Percentiles rank a stretch among this genome's conserved stretches.
Conservation (phyloP, 352 stramenopile species). For the Pythium aphanidermatum region DNA sequence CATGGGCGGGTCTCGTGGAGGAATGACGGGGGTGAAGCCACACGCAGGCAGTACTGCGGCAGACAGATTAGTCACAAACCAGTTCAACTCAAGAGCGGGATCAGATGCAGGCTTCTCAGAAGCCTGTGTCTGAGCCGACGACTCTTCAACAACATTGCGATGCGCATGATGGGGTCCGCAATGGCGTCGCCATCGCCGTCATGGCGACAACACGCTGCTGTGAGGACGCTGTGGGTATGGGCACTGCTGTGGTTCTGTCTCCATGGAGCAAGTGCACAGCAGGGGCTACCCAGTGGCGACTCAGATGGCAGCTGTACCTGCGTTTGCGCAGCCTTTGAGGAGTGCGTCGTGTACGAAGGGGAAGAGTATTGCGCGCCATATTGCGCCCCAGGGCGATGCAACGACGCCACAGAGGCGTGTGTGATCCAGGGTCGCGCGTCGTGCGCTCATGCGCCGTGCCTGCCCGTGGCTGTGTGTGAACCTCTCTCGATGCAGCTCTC, state of each 20-base stretch:
- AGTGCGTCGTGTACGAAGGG: slow-evolving; percentile 38
- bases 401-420: slow-evolving; percentile 27
- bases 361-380: slow-evolving; percentile 36
- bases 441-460: slow-evolving; percentile 32
- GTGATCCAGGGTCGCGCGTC: slow-evolving; percentile 31
- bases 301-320: slow-evolving; percentile 6
- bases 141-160: no score
- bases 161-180: no score
- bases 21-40: no score
- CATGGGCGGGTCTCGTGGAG: no score
- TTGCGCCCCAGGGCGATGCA: slow-evolving; percentile 36
- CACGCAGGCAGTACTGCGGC: background rate
- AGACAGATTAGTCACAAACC: slow-evolving; percentile 1
- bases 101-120: no score
- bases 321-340: slow-evolving; percentile 31
- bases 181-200: no score
- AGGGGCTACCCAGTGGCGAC: background rate
- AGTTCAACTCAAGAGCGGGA: no score
- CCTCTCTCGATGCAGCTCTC: background rate
- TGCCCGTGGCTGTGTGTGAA: slow-evolving; percentile 42
- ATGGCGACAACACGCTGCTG: no score
- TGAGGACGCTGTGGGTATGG: no score
- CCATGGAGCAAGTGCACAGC: no score
- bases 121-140: no score
- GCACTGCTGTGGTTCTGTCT: no score